A percentile compares a stretch with the other conserved stretches of the same genome.
Conservation (phyloP, 1,284 basidiomycete species). For the Butyriboletus appendiculatus region DNA sequence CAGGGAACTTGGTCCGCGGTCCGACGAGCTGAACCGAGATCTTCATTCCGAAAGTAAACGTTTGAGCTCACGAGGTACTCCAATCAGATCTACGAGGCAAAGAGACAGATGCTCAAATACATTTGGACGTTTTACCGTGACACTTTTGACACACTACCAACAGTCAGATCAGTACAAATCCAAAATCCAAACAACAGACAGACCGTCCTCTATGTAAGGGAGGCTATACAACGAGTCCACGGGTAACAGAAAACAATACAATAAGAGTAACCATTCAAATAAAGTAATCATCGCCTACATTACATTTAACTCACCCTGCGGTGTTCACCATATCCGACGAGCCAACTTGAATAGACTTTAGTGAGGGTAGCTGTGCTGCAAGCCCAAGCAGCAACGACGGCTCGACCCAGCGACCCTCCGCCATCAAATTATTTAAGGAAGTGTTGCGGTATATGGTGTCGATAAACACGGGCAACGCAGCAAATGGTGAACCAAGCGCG, state of each 20-base stretch:
- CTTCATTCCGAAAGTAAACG: too few species aligned
- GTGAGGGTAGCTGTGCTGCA: conserved; percentile 10
- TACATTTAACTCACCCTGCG: conserved; percentile 10
- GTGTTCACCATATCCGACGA: conserved; percentile 1
- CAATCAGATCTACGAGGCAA: background rate
- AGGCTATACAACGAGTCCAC: conserved; percentile 1
- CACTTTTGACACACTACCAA: conserved; percentile 3
- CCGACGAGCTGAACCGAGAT: background rate
- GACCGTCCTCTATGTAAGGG: background rate
- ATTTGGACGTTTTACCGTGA: conserved; percentile 5
- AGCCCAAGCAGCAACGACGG: conserved; percentile 14
- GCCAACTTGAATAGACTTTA: conserved; percentile 16
- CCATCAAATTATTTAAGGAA: conserved; percentile 13
- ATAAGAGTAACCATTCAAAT: conserved; percentile 1
- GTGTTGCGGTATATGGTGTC: conserved; percentile 8
- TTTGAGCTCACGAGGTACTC: too few species aligned
- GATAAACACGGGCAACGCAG: conserved; percentile 13
- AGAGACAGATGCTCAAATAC: conserved; percentile 3
- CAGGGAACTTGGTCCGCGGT: background rate
- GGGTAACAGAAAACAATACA: background rate
- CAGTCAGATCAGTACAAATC: conserved; percentile 1
- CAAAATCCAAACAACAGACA: background rate
- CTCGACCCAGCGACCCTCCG: conserved; percentile 32
- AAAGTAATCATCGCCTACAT: conserved; percentile 1
- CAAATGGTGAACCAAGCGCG: conserved; percentile 14